These are phyloP conservation scores for Ogataea ganodermae DNA, from an alignment of 805 yeast genomes.

Conservation along the genomic window DNA sequence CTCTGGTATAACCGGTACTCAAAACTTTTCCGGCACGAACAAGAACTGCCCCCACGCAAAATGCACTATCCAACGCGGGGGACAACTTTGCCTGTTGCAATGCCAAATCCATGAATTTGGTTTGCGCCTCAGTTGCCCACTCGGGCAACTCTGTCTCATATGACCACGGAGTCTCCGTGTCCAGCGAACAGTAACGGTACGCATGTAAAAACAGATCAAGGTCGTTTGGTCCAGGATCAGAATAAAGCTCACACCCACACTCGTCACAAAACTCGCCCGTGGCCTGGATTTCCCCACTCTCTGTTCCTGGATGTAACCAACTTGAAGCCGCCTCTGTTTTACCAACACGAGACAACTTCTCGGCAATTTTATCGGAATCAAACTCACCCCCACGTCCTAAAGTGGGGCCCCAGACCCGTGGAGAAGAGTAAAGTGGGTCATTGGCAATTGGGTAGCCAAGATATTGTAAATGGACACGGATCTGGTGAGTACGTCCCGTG, in stretches of 20 bases:
- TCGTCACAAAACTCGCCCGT: slow-evolving; percentile 56
- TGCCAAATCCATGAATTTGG: slow-evolving; percentile 71
- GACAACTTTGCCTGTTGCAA: slow-evolving; percentile 77
- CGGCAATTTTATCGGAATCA: slow-evolving; percentile 44
- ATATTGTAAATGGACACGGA: slow-evolving; percentile 87
- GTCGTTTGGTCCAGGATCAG: slow-evolving; percentile 90
- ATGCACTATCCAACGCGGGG: slow-evolving; percentile 80
- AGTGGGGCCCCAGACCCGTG: slow-evolving; percentile 72
- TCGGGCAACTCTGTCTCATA: slow-evolving; percentile 76
- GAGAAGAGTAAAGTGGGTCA: slow-evolving; percentile 87
- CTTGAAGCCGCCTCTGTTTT: slow-evolving; percentile 66
- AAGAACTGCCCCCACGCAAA: slow-evolving; percentile 90
- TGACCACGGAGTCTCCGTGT: slow-evolving; percentile 51
- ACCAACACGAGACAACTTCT: slow-evolving; percentile 63
- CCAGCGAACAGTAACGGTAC: slow-evolving; percentile 65
- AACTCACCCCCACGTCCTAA: slow-evolving; percentile 66
- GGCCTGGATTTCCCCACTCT: slow-evolving; percentile 64
- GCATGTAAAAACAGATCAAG: slow-evolving; percentile 92
- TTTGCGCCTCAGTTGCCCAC: slow-evolving; percentile 72
- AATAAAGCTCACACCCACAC: slow-evolving; percentile 71
- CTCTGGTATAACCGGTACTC: slow-evolving; percentile 87
- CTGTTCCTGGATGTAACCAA: slow-evolving; percentile 56
- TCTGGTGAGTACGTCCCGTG: slow-evolving; percentile 96
- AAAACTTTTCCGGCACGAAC: slow-evolving; percentile 65
- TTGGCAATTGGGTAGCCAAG: slow-evolving; percentile 90